Base-by-base conservation (phyloP, 1,284 basidiomycete species). In the Sparassis latifolia region DNA sequence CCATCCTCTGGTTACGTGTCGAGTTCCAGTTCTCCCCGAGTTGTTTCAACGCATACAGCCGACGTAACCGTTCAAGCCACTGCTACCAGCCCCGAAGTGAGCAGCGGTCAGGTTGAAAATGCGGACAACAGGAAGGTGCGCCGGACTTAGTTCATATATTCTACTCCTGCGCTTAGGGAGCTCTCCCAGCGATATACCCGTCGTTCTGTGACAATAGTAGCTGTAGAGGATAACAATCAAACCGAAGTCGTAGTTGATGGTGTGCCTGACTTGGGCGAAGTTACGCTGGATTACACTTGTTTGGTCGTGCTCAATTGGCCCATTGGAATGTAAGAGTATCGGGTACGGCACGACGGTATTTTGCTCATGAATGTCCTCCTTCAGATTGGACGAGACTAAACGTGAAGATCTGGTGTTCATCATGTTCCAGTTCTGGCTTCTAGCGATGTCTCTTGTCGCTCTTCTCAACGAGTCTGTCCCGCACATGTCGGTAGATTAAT, bases 381-480 rank as follows among this genome's bases (percentile, higher is more conserved):
- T 27, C 54, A 89, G 86, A 33, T 72, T 89, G 47, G 70, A 71
- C 49, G 78, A 88, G 61, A 87, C 85, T 27, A 79, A 86, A 61
- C 82, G 88, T 29, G 86, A 89, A 62, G 88, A 90, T 59, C 68
- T 87, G 52, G 76, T 83, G 10, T 89, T 89, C 64, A 82, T 89
- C 45, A 74, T 75, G 7, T 91, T 89, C 70, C 86, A 89, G 57
- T 69, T 87, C 51, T 90, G 88, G 88, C 79, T 89, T 1, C 69
- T 90, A 28, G 86, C 84, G 37, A 86, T 90, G 82, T 89, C 86
- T 3, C 57, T 86, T 39, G 83, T 88, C 43, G 88, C 87, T 3
- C 67, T 90, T 44, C 66, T 89, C 48, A 89, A 90, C 62, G 87
- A 90, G 66, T 89, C 87, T 1, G 86, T 89, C 49, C 87, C 87